Conservation (phyloP, 2,329 filamentous ascomycete species). For the Colletotrichum cereale region DNA sequence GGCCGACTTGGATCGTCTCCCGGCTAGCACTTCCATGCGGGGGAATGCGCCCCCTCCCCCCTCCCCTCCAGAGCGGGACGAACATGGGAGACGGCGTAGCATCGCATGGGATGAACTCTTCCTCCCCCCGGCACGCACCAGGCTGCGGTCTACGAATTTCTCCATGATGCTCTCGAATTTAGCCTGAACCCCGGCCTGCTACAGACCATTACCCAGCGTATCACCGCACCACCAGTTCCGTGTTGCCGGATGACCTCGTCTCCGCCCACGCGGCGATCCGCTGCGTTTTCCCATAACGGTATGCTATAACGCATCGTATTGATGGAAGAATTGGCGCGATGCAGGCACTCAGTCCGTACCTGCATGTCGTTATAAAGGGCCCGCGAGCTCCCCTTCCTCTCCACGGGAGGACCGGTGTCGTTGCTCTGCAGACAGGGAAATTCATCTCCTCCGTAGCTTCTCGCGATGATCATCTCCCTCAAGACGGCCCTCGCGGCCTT, state of each 20-base stretch:
- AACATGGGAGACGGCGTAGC: slow-evolving; percentile 23
- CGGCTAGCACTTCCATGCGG: slow-evolving; percentile 21
- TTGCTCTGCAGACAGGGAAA: not conserved
- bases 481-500: slow-evolving; percentile 38
- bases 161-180: slow-evolving; percentile 26
- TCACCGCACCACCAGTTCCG: slow-evolving; percentile 13
- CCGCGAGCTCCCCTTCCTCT: not conserved
- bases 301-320: slow-evolving; percentile 11
- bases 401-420: not conserved
- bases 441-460: not conserved
- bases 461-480: slow-evolving; percentile 23
- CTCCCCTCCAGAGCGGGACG: slow-evolving; percentile 5
- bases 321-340: slow-evolving; percentile 29
- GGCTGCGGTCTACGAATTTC: slow-evolving; percentile 8
- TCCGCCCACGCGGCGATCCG: slow-evolving; percentile 12
- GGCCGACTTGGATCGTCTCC: slow-evolving; percentile 17
- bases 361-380: not conserved
- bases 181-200: slow-evolving; percentile 35
- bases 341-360: not conserved
- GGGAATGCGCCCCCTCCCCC: not conserved
- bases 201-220: slow-evolving; percentile 10
- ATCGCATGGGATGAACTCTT: slow-evolving; percentile 38
- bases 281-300: not conserved
- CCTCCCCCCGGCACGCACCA: slow-evolving; percentile 20
- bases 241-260: slow-evolving; percentile 28